Conservation (phyloP, 169 alveolate genomes). For the Theileria luwenshuni region DNA sequence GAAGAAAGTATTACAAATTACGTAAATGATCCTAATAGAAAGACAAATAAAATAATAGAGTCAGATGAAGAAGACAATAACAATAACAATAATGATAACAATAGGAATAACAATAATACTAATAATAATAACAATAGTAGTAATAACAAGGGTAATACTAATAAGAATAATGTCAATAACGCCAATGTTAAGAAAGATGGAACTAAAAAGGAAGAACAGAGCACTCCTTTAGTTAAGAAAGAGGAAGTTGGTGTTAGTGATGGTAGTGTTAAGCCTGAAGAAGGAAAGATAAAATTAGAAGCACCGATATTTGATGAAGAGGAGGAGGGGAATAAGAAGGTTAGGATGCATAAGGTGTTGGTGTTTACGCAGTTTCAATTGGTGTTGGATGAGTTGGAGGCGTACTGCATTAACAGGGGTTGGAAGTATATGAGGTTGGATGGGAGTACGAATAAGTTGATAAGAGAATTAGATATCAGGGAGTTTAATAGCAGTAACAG, state of each 20-base stretch:
- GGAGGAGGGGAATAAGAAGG: conserved; percentile 34
- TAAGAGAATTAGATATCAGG: conserved; percentile 87
- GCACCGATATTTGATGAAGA: neutral
- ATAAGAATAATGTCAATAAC: conserved; percentile 18
- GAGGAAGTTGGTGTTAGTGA: neutral
- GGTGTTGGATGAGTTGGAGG: conserved; percentile 87
- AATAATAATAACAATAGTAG: conserved; percentile 23
- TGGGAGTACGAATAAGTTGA: conserved; percentile 87
- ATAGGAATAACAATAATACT: conserved; percentile 18
- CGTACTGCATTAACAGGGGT: conserved; percentile 85
- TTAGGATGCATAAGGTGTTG: conserved; percentile 84
- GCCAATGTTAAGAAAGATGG: conserved; percentile 13
- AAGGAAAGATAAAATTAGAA: neutral
- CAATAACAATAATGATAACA: conserved; percentile 11
- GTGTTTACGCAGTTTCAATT: conserved; percentile 89
- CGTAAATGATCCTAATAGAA: conserved; percentile 15
- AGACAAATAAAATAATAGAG: conserved; percentile 25
- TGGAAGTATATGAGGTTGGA: conserved; percentile 90
- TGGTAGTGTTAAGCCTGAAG: neutral
- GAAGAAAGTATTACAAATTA: conserved; percentile 13
- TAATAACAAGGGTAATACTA: neutral
- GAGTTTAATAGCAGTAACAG: conserved; percentile 84
- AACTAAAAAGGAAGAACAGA: conserved; percentile 14
- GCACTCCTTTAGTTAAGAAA: neutral
- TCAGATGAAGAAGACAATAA: conserved; percentile 36